Evolutionary conservation across 1,284 basidiomycete species (phyloP).

Genomic region (Moesziomyces antarcticus): DNA sequence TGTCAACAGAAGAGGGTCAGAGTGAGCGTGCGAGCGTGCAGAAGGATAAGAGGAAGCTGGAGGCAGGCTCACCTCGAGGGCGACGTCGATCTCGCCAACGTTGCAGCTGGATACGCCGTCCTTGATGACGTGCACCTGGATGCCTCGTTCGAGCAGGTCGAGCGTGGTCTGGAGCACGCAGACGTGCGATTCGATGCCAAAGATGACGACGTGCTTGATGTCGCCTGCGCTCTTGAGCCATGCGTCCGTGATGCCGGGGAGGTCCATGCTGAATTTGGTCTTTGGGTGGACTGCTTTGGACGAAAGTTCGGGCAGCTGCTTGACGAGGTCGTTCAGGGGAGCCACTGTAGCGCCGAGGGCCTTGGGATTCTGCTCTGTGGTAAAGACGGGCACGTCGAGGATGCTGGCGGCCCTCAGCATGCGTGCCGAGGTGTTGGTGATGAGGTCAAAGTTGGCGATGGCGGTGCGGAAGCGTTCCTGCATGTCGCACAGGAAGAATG

Average conservation of each 20-base stretch:
- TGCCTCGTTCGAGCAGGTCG: constrained; percentile 73
- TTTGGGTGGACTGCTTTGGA: constrained; percentile 77
- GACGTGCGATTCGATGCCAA: constrained; percentile 88
- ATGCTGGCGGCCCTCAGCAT: constrained; percentile 70
- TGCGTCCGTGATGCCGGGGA: constrained; percentile 73
- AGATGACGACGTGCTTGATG: constrained; percentile 77
- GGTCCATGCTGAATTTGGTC: constrained; percentile 83
- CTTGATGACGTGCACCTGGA: constrained; percentile 78
- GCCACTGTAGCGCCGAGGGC: constrained; percentile 79
- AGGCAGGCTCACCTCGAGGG: constrained; percentile 70
- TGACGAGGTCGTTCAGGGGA: constrained; percentile 73
- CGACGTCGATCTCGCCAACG: constrained; percentile 70
- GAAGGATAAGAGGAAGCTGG: background rate
- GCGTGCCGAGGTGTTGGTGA: constrained; percentile 52
- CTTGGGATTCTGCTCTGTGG: constrained; percentile 84
- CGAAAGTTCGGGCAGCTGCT: constrained; percentile 73
- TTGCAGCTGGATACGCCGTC: constrained; percentile 88
- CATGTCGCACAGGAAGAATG: constrained; percentile 62
- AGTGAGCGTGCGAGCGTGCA: too few relatives aligned
- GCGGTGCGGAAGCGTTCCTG: constrained; percentile 58
- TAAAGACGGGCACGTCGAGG: constrained; percentile 77
- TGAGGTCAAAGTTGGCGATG: constrained; percentile 54
- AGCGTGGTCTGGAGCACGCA: constrained; percentile 86
- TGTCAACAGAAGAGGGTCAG: background rate
- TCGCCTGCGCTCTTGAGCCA: constrained; percentile 70